Evolutionary conservation across 179 eudicot species (phyloP).

Genomic region (Nepenthes alata): DNA sequence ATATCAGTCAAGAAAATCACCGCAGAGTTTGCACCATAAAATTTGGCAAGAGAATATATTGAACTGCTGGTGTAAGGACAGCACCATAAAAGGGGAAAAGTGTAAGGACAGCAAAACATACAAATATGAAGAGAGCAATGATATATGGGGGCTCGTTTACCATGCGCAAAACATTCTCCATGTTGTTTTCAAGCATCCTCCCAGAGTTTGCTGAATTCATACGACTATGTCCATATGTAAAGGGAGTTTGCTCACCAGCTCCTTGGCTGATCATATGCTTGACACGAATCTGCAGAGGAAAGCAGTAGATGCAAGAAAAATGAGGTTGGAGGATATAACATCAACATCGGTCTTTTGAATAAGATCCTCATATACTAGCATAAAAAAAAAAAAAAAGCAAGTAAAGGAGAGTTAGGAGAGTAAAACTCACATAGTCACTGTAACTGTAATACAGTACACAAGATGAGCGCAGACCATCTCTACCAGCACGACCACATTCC

Average conservation of each 20-base stretch:
- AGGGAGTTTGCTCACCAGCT: slow-evolving; percentile 55
- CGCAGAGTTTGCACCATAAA: not conserved
- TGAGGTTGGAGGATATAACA: not conserved
- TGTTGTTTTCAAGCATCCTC: slow-evolving; percentile 61
- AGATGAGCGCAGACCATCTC: slow-evolving; percentile 80
- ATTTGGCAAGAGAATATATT: no score
- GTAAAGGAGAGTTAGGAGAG: slow-evolving; percentile 5
- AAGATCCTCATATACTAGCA: not conserved
- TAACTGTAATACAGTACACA: slow-evolving; percentile 86
- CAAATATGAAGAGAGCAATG: slow-evolving; percentile 1
- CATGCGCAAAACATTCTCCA: slow-evolving; percentile 80
- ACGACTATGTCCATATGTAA: slow-evolving; percentile 34
- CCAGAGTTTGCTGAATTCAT: slow-evolving; percentile 39
- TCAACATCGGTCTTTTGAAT: not conserved
- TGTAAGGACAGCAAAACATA: slow-evolving; percentile 1
- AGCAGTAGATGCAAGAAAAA: slow-evolving; percentile 2
- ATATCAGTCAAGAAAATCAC: not conserved
- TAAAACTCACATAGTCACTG: slow-evolving; percentile 74
- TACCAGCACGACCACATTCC: slow-evolving; percentile 99
- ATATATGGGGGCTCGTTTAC: slow-evolving; percentile 24
- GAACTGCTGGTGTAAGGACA: not conserved
- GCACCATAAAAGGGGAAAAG: slow-evolving; percentile 4
- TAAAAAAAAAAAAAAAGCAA: not conserved
- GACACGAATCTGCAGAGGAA: slow-evolving; percentile 63
- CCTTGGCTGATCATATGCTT: slow-evolving; percentile 94